Evolutionary conservation across 2,329 filamentous ascomycete species (phyloP), one percentile per base, ranked within the genome.

Genomic region (Colletotrichum euphorbiae): DNA sequence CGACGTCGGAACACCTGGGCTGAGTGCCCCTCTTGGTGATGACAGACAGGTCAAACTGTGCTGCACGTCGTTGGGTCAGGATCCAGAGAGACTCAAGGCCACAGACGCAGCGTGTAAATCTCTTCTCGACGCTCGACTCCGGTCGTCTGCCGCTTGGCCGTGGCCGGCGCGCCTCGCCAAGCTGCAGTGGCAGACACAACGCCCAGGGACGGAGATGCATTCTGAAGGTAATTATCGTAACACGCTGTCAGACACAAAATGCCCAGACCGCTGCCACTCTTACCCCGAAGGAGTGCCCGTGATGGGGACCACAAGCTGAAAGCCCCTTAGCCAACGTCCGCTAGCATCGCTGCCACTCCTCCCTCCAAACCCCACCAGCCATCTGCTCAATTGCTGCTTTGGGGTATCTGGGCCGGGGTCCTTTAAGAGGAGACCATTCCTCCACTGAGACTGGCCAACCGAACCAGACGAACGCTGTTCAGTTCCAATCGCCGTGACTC

Each of bases 1-100:
- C 66, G 42, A 67, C 66, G 66, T 62, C 66, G 62, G 66, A 69
- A 69, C 62, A 51, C 62, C 51, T 69, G 62, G 62, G 67, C 62
- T 60, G 55, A 69, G 62, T 69, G 66, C 62, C 66, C 60, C 60
- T 68, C 65, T 64, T 48, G 54, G 54, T 65, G 54, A 68, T 64
- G 65, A 64, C 45, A 42, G 52, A 54, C 60, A 59, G 65, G 40
- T 43, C 46, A 54, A 40, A 48, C 40, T 24, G 54, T 54, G 31
- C 51, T 63, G 36, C 64, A 68, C 33, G 52, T 64, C 45, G 33
- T 46, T n/a, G 11, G 46, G n/a, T 24, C 48, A 43, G 54, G 61
- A 45, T 36, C 61, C 43, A 51, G 61, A 51, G 61, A 40, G 17
- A 55, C 24, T 38, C 45, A 38, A 55, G 51, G 31, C 51, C 7